These are phyloP conservation scores for Pueraria montana DNA, from an alignment of 306 rosid genomes.

Conservation along the genomic window DNA sequence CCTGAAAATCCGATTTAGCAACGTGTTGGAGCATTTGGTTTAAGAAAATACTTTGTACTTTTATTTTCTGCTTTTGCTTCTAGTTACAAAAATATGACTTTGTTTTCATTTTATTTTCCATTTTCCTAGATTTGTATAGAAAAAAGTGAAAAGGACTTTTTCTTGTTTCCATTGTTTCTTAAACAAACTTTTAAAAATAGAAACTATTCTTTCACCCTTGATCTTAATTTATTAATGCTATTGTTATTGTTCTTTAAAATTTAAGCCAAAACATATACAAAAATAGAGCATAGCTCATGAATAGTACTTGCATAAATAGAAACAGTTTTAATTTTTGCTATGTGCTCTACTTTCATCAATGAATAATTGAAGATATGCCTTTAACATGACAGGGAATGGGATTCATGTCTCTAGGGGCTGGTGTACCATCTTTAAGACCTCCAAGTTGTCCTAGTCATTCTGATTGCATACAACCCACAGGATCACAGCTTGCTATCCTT, in stretches of 20 bases:
- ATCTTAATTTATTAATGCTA: neutral
- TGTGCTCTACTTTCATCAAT: conserved; percentile 4
- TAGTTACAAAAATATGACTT: neutral
- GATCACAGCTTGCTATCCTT: conserved; percentile 55
- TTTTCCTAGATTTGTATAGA: neutral
- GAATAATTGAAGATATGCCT: conserved; percentile 27
- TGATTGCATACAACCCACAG: conserved; percentile 53
- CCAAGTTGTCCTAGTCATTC: conserved; percentile 43
- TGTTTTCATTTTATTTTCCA: neutral
- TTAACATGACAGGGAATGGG: conserved; percentile 63
- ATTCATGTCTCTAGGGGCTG: conserved; percentile 58
- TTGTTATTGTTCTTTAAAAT: neutral
- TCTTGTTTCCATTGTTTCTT: neutral
- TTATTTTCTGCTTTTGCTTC: neutral
- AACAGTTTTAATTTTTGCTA: neutral
- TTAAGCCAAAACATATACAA: neutral
- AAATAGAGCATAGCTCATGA: neutral
- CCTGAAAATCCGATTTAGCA: neutral
- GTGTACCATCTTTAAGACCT: conserved; percentile 59
- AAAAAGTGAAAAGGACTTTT: neutral
- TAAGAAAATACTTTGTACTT: neutral
- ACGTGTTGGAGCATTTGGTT: neutral
- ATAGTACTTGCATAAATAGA: neutral
- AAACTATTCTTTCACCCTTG: neutral
- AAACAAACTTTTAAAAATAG: neutral